Base-by-base conservation (phyloP, 805 yeast genomes). In the Pichia kluyveri region DNA sequence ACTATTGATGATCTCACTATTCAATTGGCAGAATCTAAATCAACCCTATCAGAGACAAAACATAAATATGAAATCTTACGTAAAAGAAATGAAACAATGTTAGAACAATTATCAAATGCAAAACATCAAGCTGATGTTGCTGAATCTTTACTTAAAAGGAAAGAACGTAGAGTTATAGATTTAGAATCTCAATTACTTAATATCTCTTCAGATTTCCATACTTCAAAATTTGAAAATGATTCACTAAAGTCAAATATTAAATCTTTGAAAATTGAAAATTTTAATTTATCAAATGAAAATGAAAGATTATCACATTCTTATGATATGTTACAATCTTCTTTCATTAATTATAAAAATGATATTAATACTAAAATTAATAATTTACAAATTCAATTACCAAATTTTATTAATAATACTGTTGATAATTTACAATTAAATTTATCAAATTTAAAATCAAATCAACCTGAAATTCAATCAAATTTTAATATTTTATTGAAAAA, bases 71-170 rank as follows among this genome's bases (percentile, higher is more conserved):
- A 56, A 71, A 76, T 45, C 65, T 72, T 30, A 57, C 72, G 46
- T 54, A 72, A 53, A 64, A 71, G 57, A 71, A 77, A 63, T 68
- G 80, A 56, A 80, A 76, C 54, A 68, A 67, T 76, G 46, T 72
- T 79, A 36, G 87, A 82, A 56, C 85, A 81, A 62, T 63, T 82
- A 51, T 79, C 87, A 31, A 81, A 80, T 53, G 69, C 84, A 38
- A 83, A 83, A 62, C 90, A 84, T 61, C 91, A 87, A 57, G 82
- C 82, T 56, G 89, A 85, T 53, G 82, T 82, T 69, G 70, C 83
- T 40, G 82, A 76, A 56, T 79, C 88, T 1, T 66, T 85, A 52
- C 65, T 86, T 50, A 78, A 75, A 52, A 69, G 95, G 45, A 84
- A 85, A 57, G 88, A 84, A 56, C 71, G 90, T 45, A 69, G 86